These are phyloP conservation scores for Excoecaria cochinchinensis DNA, from an alignment of 345 rosid genomes.

Conservation along the genomic window DNA sequence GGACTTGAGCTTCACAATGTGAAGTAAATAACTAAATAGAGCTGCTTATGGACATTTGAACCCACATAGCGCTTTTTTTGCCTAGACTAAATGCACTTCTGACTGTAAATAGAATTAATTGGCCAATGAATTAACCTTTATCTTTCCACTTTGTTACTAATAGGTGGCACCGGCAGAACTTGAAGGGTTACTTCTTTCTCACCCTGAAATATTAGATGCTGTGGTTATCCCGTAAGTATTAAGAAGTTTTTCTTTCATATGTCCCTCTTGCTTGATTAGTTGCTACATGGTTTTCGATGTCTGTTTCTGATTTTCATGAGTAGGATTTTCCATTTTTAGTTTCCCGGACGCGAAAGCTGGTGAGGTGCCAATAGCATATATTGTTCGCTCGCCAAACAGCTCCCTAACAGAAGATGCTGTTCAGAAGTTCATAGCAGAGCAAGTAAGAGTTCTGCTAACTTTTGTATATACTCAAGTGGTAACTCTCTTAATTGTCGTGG, in stretches of 20 bases:
- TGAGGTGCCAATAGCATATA: conserved; percentile 80
- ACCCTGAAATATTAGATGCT: conserved; percentile 74
- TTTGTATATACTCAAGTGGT: background rate
- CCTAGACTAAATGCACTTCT: background rate
- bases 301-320: background rate
- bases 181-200: conserved; percentile 85
- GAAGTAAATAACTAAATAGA: background rate
- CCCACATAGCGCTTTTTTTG: background rate
- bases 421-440: conserved; percentile 63
- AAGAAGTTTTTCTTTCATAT: background rate
- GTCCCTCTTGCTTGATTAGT: background rate
- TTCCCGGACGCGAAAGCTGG: conserved; percentile 88
- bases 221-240: conserved; percentile 84
- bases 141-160: background rate
- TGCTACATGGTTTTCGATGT: background rate
- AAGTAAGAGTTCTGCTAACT: conserved; percentile 39
- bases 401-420: conserved; percentile 63
- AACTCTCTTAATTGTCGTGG: background rate
- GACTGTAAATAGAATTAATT: background rate
- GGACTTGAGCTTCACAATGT: background rate
- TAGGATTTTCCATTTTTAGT: conserved; percentile 28
- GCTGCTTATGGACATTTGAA: background rate
- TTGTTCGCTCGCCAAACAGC: conserved; percentile 59
- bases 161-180: conserved; percentile 98
- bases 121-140: background rate